phyloP scores from a whole-genome alignment of 2,329 filamentous ascomycete genomes.

The Colletotrichum sp. region DNA sequence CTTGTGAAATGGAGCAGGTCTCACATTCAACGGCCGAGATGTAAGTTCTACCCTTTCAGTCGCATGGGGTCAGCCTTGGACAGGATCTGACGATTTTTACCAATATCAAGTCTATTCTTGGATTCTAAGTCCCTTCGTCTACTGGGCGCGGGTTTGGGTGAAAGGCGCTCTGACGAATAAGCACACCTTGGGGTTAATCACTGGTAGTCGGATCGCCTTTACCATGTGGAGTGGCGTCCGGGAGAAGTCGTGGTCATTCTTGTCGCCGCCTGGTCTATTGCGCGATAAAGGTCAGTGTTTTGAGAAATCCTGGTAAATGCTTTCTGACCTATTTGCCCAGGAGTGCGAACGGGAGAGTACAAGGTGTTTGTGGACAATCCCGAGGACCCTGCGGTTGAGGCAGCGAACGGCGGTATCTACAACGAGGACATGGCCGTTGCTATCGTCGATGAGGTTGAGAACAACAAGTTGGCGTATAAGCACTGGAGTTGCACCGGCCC shows the following conservation, averaged over 20 bases:
- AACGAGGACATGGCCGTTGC: not conserved
- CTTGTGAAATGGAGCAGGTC: not conserved
- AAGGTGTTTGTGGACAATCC: not conserved
- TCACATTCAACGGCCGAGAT: not conserved
- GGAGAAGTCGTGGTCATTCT: not conserved
- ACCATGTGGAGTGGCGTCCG: not conserved
- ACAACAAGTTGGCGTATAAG: not conserved
- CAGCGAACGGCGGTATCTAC: not conserved
- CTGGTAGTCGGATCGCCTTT: not conserved
- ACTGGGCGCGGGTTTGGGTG: not conserved
- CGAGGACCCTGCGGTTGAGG: not conserved
- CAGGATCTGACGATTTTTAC: accelerated
- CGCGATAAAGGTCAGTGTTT: not conserved
- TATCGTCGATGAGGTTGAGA: not conserved
- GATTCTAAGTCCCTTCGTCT: not conserved
- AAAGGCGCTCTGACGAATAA: not conserved
- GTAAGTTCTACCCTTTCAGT: not conserved
- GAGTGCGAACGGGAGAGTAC: not conserved
- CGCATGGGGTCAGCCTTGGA: not conserved
- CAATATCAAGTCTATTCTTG: not conserved
- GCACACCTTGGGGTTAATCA: not conserved
- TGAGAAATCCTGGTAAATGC: not conserved
- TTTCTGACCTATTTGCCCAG: not conserved
- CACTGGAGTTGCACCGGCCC: not conserved
- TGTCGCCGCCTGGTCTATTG: not conserved